Conservation (phyloP, 495 filamentous ascomycete genomes). For the Trichoderma parareesei region DNA sequence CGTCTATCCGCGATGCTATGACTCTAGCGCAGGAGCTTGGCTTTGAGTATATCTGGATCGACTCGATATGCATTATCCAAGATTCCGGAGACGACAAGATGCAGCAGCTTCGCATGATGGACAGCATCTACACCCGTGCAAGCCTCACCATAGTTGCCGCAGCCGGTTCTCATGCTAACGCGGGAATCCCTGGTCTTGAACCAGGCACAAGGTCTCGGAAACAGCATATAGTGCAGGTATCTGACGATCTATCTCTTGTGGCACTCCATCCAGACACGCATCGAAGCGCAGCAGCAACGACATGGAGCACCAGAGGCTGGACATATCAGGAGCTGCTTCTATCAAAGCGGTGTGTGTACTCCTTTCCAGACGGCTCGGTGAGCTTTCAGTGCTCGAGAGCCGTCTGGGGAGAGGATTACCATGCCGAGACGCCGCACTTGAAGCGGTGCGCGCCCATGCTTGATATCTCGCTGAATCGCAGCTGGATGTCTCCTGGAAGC, state of each 20-base stretch:
- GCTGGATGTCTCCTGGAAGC: not conserved
- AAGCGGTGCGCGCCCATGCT: not conserved
- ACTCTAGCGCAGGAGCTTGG: constrained; percentile 5
- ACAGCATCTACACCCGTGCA: constrained; percentile 14
- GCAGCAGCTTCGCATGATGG: constrained; percentile 15
- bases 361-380: not conserved
- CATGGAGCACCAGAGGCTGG: not conserved
- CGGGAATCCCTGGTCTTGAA: not conserved
- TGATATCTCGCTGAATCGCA: not conserved
- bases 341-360: not conserved
- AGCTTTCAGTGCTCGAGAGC: not conserved
- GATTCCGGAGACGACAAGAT: constrained; percentile 9
- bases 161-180: constrained; percentile 7
- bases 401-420: not conserved
- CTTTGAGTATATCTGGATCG: constrained; percentile 18
- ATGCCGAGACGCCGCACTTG: not conserved
- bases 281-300: not conserved
- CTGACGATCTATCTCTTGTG: not conserved
- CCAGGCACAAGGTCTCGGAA: not conserved
- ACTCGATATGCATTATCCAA: constrained; percentile 19
- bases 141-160: constrained; percentile 15
- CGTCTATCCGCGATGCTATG: constrained; percentile 13
- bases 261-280: not conserved
- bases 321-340: not conserved
- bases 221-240: not conserved